These are phyloP conservation scores for Byssothecium circinans DNA, from an alignment of 2,329 filamentous ascomycete genomes.

Conservation along the genomic window DNA sequence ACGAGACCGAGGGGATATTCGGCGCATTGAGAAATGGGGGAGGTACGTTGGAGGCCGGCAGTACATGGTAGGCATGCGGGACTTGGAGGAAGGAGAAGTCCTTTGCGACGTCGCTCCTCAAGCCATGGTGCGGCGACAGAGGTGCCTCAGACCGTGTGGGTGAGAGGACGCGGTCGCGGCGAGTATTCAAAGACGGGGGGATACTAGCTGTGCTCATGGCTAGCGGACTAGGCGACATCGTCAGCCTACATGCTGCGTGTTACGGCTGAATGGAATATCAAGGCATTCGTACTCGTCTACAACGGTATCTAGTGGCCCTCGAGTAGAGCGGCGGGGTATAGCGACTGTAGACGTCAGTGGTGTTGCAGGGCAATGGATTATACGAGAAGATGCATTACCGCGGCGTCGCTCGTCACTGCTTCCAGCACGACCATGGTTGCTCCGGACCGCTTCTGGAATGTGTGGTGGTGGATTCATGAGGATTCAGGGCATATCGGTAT, in stretches of 20 bases:
- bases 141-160: conserved; percentile 21
- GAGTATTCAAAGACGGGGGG: not conserved
- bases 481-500: too few species aligned
- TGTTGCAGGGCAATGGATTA: not conserved
- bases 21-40: conserved; percentile 69
- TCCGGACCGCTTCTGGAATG: conserved; percentile 13
- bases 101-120: conserved; percentile 49
- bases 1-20: conserved; percentile 61
- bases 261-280: conserved; percentile 6
- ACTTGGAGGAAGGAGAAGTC: conserved; percentile 81
- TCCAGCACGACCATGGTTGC: conserved; percentile 31
- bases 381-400: conserved; percentile 15
- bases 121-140: conserved; percentile 24
- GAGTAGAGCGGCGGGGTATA: conserved; percentile 70
- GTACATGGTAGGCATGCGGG: conserved; percentile 79
- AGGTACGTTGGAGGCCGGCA: conserved; percentile 65
- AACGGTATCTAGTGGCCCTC: conserved; percentile 69
- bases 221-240: conserved; percentile 24
- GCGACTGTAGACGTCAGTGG: conserved; percentile 46
- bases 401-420: conserved; percentile 37
- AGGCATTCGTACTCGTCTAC: conserved; percentile 64
- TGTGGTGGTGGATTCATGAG: conserved; percentile 16
- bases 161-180: conserved; percentile 24
- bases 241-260: conserved; percentile 16
- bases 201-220: conserved; percentile 15